These are phyloP conservation scores for Ploettnerulaceae sp. DNA, from an alignment of 2,329 filamentous ascomycete species.

Conservation along the genomic window DNA sequence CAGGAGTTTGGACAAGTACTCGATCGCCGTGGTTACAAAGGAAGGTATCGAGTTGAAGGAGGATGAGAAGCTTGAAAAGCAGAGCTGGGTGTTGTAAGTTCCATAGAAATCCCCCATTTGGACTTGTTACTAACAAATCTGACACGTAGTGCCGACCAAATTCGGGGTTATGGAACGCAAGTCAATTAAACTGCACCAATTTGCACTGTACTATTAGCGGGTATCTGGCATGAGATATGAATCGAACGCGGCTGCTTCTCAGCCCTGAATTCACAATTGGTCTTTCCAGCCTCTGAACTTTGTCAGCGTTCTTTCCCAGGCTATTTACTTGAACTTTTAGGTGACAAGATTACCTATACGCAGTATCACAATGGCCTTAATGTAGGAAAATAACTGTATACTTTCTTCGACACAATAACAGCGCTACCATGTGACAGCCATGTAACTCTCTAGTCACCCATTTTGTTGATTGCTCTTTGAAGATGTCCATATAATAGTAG, in stretches of 20 bases:
- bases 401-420: too few relatives aligned
- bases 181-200: slow-evolving; percentile 37
- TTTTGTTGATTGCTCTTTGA: too few relatives aligned
- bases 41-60: slow-evolving; percentile 83
- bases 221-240: slow-evolving; percentile 26
- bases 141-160: slow-evolving; percentile 63
- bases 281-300: background rate
- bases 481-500: too few relatives aligned
- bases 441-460: too few relatives aligned
- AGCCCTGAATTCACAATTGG: background rate
- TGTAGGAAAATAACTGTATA: too few relatives aligned
- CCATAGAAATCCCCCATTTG: background rate
- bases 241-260: background rate
- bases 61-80: slow-evolving; percentile 81
- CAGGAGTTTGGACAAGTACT: slow-evolving; percentile 85
- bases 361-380: too few relatives aligned
- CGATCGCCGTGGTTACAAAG: slow-evolving; percentile 82
- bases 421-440: too few relatives aligned
- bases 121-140: slow-evolving; percentile 18
- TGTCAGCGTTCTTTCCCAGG: background rate
- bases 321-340: too few relatives aligned
- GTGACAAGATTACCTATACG: too few relatives aligned
- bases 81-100: slow-evolving; percentile 84
- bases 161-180: slow-evolving; percentile 93
- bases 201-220: slow-evolving; percentile 31